Conservation (phyloP, 768 basidiomycete genomes). For the Pleurotus ostreatus region DNA sequence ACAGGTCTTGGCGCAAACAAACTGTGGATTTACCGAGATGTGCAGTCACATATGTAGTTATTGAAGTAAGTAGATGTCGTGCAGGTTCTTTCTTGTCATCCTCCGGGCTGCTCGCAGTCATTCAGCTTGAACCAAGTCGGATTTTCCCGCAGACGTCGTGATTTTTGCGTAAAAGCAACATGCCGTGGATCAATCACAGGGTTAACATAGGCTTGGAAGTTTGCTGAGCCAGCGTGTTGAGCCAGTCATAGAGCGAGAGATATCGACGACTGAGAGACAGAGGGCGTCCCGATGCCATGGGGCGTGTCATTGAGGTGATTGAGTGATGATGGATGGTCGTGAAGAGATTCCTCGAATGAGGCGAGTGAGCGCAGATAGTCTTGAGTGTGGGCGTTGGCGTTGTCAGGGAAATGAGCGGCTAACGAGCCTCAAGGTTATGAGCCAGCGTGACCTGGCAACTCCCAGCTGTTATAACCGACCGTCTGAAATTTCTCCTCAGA, state of each 20-base stretch:
- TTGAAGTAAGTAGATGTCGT: too few relatives aligned
- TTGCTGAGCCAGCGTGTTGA: background rate
- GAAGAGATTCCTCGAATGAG: background rate
- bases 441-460: background rate
- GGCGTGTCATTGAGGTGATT: background rate
- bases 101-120: background rate
- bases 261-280: background rate
- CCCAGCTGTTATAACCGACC: background rate
- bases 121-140: background rate
- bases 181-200: slow-evolving; percentile 6
- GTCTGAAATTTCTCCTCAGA: background rate
- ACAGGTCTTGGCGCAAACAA: too few relatives aligned
- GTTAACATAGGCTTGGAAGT: background rate
- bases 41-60: too few relatives aligned
- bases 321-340: slow-evolving; percentile 5
- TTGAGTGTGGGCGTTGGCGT: background rate
- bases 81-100: background rate
- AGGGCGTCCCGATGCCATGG: background rate
- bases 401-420: background rate
- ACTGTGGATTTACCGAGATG: too few relatives aligned
- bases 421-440: too few relatives aligned
- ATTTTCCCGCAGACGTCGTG: slow-evolving; percentile 5
- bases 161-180: slow-evolving; percentile 5
- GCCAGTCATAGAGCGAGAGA: background rate
- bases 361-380: background rate